Evolutionary conservation across 108 stramenopile genomes (phyloP).

Genomic region (Stephanodiscus triporus): DNA sequence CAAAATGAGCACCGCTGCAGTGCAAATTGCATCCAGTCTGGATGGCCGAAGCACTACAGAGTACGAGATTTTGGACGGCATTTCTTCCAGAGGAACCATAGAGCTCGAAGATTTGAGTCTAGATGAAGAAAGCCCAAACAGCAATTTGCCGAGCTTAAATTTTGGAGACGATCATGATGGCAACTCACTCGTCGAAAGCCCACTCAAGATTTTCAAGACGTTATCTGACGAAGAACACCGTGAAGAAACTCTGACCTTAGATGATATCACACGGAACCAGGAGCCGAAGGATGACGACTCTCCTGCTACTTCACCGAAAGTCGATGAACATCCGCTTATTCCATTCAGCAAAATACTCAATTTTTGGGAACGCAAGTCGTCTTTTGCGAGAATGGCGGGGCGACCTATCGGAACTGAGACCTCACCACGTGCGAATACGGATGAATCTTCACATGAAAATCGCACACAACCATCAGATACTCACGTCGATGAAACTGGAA

Average conservation of each 20-base stretch:
- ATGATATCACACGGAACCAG: not conserved
- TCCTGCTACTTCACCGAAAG: conserved; percentile 18
- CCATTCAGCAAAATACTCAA: conserved; percentile 26
- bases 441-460: not conserved
- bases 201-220: not conserved
- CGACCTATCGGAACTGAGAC: conserved; percentile 16
- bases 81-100: conserved; percentile 16
- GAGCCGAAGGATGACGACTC: conserved; percentile 7
- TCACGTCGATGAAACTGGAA: not conserved
- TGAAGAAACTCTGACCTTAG: not conserved
- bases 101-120: conserved; percentile 41
- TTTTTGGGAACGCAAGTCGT: conserved; percentile 32
- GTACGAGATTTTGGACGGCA: conserved; percentile 39
- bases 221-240: not conserved
- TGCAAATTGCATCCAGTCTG: conserved; percentile 22
- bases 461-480: not conserved
- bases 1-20: conserved; percentile 13
- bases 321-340: conserved; percentile 28
- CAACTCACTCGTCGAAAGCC: conserved; percentile 2
- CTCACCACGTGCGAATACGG: not conserved
- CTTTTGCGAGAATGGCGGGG: conserved; percentile 14
- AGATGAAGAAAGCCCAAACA: conserved; percentile 14
- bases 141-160: conserved; percentile 16
- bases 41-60: conserved; percentile 22
- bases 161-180: not conserved